Evolutionary conservation across 2,329 filamentous ascomycete genomes (phyloP).

Genomic region (Corinectria fuckeliana): DNA sequence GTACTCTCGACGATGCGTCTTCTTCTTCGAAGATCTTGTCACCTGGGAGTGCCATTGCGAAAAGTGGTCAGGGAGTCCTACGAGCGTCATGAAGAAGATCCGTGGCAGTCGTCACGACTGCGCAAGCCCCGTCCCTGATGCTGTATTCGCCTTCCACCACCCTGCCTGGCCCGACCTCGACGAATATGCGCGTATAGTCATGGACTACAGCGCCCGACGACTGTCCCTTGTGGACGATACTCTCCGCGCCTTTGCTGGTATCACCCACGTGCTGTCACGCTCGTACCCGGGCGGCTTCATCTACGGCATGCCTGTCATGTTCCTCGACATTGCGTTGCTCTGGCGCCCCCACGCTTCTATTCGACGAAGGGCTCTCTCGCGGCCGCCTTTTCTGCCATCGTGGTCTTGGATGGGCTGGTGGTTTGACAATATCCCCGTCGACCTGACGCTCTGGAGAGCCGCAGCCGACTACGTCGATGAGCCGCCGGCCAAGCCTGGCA

Average conservation of each 20-base stretch:
- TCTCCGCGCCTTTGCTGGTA: conserved; percentile 50
- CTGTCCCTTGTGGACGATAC: conserved; percentile 51
- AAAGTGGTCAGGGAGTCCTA: conserved; percentile 47
- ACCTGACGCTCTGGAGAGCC: conserved; percentile 51
- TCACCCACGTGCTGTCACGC: conserved; percentile 50
- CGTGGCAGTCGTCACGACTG: conserved; percentile 44
- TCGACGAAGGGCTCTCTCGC: conserved; percentile 45
- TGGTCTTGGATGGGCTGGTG: conserved; percentile 59
- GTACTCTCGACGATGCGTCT: conserved; percentile 51
- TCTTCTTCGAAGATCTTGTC: conserved; percentile 51
- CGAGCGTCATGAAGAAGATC: conserved; percentile 41
- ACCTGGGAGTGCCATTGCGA: conserved; percentile 57
- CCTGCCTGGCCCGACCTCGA: conserved; percentile 54
- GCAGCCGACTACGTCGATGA: conserved; percentile 53
- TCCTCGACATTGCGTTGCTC: conserved; percentile 52
- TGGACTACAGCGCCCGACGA: conserved; percentile 50
- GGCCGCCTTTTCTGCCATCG: conserved; percentile 49
- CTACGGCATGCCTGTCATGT: conserved; percentile 55
- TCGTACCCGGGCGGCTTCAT: conserved; percentile 52
- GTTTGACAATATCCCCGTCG: conserved; percentile 52
- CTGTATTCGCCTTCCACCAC: conserved; percentile 48
- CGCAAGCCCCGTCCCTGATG: conserved; percentile 39
- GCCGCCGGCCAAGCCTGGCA: conserved; percentile 37
- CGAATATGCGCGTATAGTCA: conserved; percentile 52
- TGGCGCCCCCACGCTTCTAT: conserved; percentile 54